Evolutionary conservation across 2,329 filamentous ascomycete species (phyloP).

Genomic region (Cordyceps fumosorosea): DNA sequence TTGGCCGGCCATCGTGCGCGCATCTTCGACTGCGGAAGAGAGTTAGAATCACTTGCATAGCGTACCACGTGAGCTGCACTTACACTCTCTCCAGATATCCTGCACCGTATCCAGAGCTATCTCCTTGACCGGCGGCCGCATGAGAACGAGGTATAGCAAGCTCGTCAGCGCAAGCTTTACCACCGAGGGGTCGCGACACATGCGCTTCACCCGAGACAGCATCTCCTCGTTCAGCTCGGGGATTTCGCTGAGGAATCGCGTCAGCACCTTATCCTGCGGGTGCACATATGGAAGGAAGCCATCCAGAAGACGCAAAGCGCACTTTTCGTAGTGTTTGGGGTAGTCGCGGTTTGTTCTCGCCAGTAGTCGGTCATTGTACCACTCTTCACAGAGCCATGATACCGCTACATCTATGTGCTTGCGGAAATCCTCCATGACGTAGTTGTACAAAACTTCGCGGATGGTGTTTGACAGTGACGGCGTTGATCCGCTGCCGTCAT

Average conservation of each 20-base stretch:
- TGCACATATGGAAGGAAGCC: slow-evolving; percentile 89
- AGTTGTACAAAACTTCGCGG: slow-evolving; percentile 73
- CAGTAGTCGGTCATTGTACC: slow-evolving; percentile 75
- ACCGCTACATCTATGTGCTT: slow-evolving; percentile 84
- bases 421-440: slow-evolving; percentile 88
- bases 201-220: slow-evolving; percentile 62
- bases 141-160: slow-evolving; percentile 60
- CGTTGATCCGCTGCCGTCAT: slow-evolving; percentile 23
- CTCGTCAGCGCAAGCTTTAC: slow-evolving; percentile 58
- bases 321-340: slow-evolving; percentile 68
- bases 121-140: slow-evolving; percentile 58
- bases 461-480: slow-evolving; percentile 60
- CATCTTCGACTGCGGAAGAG: slow-evolving; percentile 47
- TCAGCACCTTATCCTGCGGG: slow-evolving; percentile 79
- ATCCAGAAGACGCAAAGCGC: slow-evolving; percentile 75
- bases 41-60: background rate
- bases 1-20: slow-evolving; percentile 54
- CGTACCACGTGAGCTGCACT: slow-evolving; percentile 22
- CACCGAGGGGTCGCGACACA: slow-evolving; percentile 61
- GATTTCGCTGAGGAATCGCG: slow-evolving; percentile 86
- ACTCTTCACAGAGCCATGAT: slow-evolving; percentile 93
- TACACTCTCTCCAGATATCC: slow-evolving; percentile 61
- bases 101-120: slow-evolving; percentile 59
- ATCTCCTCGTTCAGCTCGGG: slow-evolving; percentile 69
- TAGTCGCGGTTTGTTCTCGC: slow-evolving; percentile 38